Evolutionary conservation across 768 basidiomycete genomes (phyloP).

Genomic region (Hygrocybe coccinea): DNA sequence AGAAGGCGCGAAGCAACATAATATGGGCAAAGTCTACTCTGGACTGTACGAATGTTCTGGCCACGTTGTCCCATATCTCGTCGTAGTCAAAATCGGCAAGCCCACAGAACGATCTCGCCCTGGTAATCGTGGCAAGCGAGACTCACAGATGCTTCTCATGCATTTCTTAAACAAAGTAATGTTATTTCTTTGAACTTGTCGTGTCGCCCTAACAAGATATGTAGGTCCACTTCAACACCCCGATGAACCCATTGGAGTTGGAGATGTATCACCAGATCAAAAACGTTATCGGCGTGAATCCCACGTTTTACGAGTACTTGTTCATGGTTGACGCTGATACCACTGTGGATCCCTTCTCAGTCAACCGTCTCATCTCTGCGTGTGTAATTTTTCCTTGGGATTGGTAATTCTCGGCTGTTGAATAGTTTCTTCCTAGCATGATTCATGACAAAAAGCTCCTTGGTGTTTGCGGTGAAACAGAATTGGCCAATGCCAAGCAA

Average conservation of each 20-base stretch:
- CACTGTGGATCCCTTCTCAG: constrained; percentile 78
- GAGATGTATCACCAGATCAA: constrained; percentile 99
- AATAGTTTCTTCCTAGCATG: constrained; percentile 55
- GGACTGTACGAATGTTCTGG: constrained; percentile 91
- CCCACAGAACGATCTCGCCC: constrained; percentile 90
- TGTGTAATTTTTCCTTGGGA: constrained; percentile 39
- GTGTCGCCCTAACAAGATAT: background rate
- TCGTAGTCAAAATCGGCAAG: constrained; percentile 91
- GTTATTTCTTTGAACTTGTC: background rate
- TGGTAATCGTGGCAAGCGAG: constrained; percentile 97
- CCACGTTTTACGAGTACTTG: constrained; percentile 94
- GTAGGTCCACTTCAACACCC: constrained; percentile 92
- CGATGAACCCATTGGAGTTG: constrained; percentile 94
- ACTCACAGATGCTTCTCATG: constrained; percentile 94
- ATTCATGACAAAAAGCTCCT: constrained; percentile 93
- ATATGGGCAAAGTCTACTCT: constrained; percentile 97
- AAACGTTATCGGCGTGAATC: constrained; percentile 99
- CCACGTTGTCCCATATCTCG: constrained; percentile 93
- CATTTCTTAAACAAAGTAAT: constrained; percentile 94
- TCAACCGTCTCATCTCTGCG: constrained; percentile 92
- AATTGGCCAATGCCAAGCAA: constrained; percentile 88
- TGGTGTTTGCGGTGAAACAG: constrained; percentile 94
- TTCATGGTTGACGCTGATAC: constrained; percentile 96
- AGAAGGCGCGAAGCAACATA: constrained; percentile 93
- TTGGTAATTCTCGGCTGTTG: constrained; percentile 2